phyloP scores from a whole-genome alignment of 2,329 filamentous ascomycete species.

The Furcasterigmium furcatum region DNA sequence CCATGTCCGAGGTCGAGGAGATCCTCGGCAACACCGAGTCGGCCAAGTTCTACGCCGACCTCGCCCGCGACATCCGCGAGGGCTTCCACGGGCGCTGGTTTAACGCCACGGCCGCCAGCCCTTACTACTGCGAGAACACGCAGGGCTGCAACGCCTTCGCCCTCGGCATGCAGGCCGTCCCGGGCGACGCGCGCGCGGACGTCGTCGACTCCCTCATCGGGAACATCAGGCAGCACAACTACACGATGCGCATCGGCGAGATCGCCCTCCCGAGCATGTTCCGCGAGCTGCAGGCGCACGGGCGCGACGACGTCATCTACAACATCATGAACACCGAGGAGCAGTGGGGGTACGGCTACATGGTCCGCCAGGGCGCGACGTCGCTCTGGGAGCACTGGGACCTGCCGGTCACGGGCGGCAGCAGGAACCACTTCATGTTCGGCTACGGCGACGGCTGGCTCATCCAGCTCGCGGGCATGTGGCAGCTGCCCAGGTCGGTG shows the following conservation, averaged over 20 bases:
- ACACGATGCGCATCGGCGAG: slow-evolving; percentile 6
- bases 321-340: slow-evolving; percentile 5
- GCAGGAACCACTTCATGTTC: slow-evolving; percentile 12
- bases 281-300: slow-evolving; percentile 1
- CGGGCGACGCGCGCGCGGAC: not conserved
- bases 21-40: slow-evolving; percentile 4
- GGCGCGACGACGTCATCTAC: slow-evolving; percentile 6
- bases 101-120: not conserved
- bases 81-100: slow-evolving; percentile 9
- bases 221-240: slow-evolving; percentile 2
- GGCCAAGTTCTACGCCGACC: slow-evolving; percentile 1
- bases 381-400: slow-evolving; percentile 13
- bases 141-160: slow-evolving; percentile 9
- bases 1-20: slow-evolving; percentile 8
- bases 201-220: slow-evolving; percentile 3
- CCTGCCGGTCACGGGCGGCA: slow-evolving; percentile 5
- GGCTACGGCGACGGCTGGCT: slow-evolving; percentile 9
- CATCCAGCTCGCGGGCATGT: slow-evolving; percentile 4
- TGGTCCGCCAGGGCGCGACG: slow-evolving; percentile 7
- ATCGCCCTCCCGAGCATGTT: slow-evolving; percentile 9
- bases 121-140: slow-evolving; percentile 4
- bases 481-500: not conserved
- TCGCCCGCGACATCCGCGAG: not conserved
- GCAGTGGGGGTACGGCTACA: slow-evolving; percentile 4
- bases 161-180: slow-evolving; percentile 3